Percentiles rank a stretch among this genome's conserved stretches.
Evolutionary conservation across 2,329 filamentous ascomycete species (phyloP).

Genomic region (Penicillium sclerotiorum): DNA sequence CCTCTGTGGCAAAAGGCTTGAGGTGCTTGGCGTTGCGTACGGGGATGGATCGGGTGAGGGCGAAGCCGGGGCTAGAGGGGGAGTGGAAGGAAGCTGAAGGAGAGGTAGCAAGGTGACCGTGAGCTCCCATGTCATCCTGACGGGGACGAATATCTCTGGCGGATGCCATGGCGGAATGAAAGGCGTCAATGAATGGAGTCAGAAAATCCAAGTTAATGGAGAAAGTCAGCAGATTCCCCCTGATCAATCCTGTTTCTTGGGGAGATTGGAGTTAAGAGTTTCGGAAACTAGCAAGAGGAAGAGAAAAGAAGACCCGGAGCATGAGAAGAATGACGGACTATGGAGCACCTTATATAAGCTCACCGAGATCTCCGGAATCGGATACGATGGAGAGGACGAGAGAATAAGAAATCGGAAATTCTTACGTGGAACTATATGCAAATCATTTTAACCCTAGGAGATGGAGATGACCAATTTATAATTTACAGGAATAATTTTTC

Average conservation of each 20-base stretch:
- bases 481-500: too few relatives aligned
- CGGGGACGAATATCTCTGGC: slow-evolving; percentile 39
- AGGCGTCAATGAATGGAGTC: slow-evolving; percentile 1
- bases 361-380: slow-evolving; percentile 21
- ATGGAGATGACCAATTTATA: too few relatives aligned
- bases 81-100: slow-evolving; percentile 76
- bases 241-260: too few relatives aligned
- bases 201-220: neutral
- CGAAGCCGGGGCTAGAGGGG: slow-evolving; percentile 63
- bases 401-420: neutral
- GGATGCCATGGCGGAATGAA: slow-evolving; percentile 30
- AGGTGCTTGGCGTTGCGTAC: slow-evolving; percentile 67
- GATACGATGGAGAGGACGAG: neutral
- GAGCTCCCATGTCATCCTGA: slow-evolving; percentile 42
- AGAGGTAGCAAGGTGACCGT: slow-evolving; percentile 71
- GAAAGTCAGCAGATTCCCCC: too few relatives aligned
- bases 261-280: too few relatives aligned
- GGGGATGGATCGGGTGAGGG: slow-evolving; percentile 47
- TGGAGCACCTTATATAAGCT: slow-evolving; percentile 22
- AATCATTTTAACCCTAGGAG: neutral
- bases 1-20: slow-evolving; percentile 93
- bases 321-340: slow-evolving; percentile 12
- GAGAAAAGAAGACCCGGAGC: slow-evolving; percentile 2
- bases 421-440: too few relatives aligned
- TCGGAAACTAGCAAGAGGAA: neutral